Evolutionary conservation across 805 yeast genomes (phyloP), one percentile per base, ranked within the genome.

Genomic region (Schwanniomyces pseudopolymorphus): DNA sequence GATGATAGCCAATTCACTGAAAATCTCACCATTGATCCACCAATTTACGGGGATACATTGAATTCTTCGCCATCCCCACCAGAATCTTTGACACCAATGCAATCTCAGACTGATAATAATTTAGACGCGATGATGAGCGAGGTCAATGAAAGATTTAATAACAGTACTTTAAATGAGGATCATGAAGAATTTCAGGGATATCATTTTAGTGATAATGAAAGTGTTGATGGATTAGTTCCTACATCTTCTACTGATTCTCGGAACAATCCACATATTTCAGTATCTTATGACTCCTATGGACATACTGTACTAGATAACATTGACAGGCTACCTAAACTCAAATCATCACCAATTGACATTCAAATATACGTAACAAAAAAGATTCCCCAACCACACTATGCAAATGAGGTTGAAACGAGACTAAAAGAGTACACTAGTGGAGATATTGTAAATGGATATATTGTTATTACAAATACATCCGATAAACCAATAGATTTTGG

Each of bases 281-380:
- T 26, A 11, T 45, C 54, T 3, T 52, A 52, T 40, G 58, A 58
- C 28, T 54, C 59, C 9, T 69, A 64, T 42, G 79, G 79, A 14
- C 72, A 70, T 49, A 74, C 81, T 5, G 74, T 77, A 11, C 65
- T 79, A 33, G 84, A 80, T 56, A 77, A 74, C 47, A 67, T 77
- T 26, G 82, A 80, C 55, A 70, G 66, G 47, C 61, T 81, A 24
- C 79, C 80, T 1, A 74, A 69, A 46, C 53, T 67, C 2, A 55
- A 56, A 16, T 48, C 54, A 1, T 72, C 80, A 1, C 83, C 81
- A 0, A 55, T 77, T 3, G 75, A 74, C 10, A 69, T 81, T 25
- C 75, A 73, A 47, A 75, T 81, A 13, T 71, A 60, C 47, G 77
- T 81, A 7, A 78, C 85, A 0, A 81, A 80, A 70, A 72, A 66